Base-by-base conservation (phyloP, 371 early-diverging fungal species). In the Apophysomyces elegans region DNA sequence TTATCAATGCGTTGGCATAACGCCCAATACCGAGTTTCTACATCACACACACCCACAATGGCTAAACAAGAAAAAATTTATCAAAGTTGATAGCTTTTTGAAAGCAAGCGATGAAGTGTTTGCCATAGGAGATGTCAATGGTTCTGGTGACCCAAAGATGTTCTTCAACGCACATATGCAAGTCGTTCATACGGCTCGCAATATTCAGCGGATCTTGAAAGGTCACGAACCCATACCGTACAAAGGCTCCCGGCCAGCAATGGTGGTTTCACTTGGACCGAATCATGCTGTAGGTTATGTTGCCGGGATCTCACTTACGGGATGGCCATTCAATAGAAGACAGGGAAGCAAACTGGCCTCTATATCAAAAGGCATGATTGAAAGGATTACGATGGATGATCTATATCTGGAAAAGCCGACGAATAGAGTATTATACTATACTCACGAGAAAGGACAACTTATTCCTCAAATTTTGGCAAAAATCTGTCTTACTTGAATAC, bases 91-190 rank as follows among this genome's bases (percentile, higher is more conserved):
- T 39, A 56, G 64, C 1, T 69, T 35, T 18, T 67, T 81, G 11
- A n/a, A 50, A 7, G 62, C 50, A 4, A 47, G 59, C 1, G 26
- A 32, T 2, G 65, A 75, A 37, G 62, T 81, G 0, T 81, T 70
- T 69, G 75, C 79, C 5, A 38, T 79, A 26, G 79, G 79, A 5
- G 82, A 78, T 66, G 65, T 70, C 4, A 74, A 67, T 41, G 62
- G 67, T 41, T 4, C 70, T 5, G 57, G 67, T 0, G 79, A 81
- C n/a, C 72, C 75, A n/a, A 81, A 81, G 43, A 63, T 79, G 60
- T 81, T 68, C 57, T 81, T 74, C 54, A 78, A 75, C 7, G 77
- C 81, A 0, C 78, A 78, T 46, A 77, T 78, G 74, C 78, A 81
- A 64, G 78, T 75, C 12, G 37, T 81, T 5, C 77, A 78, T 65